Percentiles rank a stretch among this genome's conserved stretches.
Conservation (phyloP, 805 yeast species). For the Cyberlindnera veronae region DNA sequence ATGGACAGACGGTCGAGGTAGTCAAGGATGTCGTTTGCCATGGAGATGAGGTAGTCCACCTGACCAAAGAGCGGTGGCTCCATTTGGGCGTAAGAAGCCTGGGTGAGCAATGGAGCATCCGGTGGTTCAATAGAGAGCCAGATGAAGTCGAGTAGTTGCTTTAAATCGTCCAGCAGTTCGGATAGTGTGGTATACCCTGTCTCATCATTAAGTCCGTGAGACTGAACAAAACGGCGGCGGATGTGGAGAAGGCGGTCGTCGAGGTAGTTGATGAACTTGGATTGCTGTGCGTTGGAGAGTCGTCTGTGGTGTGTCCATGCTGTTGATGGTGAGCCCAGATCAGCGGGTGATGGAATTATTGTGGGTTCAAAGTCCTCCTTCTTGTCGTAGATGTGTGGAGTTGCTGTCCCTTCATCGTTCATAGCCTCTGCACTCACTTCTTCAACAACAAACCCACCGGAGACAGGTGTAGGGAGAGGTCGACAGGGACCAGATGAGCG, state of each 20-base stretch:
- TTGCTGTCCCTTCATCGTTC: background rate
- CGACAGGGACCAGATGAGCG: too few species aligned
- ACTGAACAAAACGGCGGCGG: constrained; percentile 51
- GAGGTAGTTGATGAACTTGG: constrained; percentile 49
- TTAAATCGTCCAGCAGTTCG: constrained; percentile 43
- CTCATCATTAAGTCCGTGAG: constrained; percentile 34
- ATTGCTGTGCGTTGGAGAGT: constrained; percentile 49
- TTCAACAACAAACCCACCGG: background rate
- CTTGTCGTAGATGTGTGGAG: constrained; percentile 6
- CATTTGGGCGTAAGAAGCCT: constrained; percentile 9
- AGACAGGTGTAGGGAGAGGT: background rate
- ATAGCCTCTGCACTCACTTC: constrained; percentile 1
- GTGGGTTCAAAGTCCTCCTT: constrained; percentile 16
- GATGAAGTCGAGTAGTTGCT: constrained; percentile 48
- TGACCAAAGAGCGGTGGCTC: constrained; percentile 49
- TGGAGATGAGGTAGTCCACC: constrained; percentile 53
- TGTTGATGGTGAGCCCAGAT: background rate
- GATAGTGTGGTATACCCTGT: constrained; percentile 26
- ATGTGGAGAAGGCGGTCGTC: constrained; percentile 51
- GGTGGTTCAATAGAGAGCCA: constrained; percentile 56
- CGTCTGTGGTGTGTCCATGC: constrained; percentile 21
- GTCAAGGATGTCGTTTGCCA: constrained; percentile 67
- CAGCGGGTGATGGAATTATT: constrained; percentile 12
- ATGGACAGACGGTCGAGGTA: constrained; percentile 41
- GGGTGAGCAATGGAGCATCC: constrained; percentile 17